Base-by-base conservation (phyloP, 2,329 filamentous ascomycete genomes). In the Alternaria metachromatica region DNA sequence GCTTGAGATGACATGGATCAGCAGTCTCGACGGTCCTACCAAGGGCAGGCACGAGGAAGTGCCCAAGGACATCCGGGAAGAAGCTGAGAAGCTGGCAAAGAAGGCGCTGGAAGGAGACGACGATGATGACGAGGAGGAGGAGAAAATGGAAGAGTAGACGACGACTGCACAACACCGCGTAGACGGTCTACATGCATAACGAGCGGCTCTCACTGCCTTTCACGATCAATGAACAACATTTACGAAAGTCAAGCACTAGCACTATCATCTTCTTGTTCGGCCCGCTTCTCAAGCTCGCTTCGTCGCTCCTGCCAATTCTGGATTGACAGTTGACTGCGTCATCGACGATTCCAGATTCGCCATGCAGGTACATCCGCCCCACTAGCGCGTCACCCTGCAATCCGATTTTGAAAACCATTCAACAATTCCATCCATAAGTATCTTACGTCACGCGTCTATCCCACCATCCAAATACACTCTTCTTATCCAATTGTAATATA, bases 1-100 rank as follows among this genome's bases (percentile, higher is more conserved):
- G 88, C 86, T 99, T 64, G 96, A 99, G 85, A 96, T 99, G 94
- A 97, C 93, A 63, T 99, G 96, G 96, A 92, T 98, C 81, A 97
- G 94, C 82, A 88, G 87, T 57, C 82, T 89, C 51, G 88, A 92
- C 70, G 95, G 94, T 6, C 94, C 94, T 37, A 98, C 94, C 67
- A 95, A 96, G 84, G 96, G 96, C 67, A 89, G 90, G 75, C 96
- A 99, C 79, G 87, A 95, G 82, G 93, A 97, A 82, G 96, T 99
- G 62, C 96, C 96, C 61, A 94, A 93, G 85, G 92, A 94, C 71
- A 82, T 99, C 74, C 85, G 90, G 62, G 94, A 97, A 80, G 95
- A 98, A 84, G 96, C 96, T 13, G 93, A 97, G 86, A 90, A 89
- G 81, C 87, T 95, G 82, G 96, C 96, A 55, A 97, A 96, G 89